A percentile compares a stretch with the other conserved stretches of the same genome.
These are phyloP conservation scores for Andrographis paniculata DNA, from an alignment of 305 asterid species.

Conservation along the genomic window DNA sequence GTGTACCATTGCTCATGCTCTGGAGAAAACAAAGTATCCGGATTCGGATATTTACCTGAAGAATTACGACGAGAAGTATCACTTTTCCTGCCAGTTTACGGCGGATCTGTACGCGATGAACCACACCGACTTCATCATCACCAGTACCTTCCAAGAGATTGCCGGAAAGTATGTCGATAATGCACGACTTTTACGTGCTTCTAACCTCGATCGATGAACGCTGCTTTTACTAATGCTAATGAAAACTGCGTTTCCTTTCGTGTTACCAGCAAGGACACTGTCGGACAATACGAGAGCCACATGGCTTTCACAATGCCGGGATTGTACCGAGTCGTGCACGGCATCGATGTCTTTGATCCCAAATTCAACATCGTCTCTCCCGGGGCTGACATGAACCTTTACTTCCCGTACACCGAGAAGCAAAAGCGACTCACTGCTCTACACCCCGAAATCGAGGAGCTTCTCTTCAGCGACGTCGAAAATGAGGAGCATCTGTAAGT, in stretches of 20 bases:
- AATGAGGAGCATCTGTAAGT: conserved; percentile 70
- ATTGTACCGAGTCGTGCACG: conserved; percentile 68
- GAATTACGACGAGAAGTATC: conserved; percentile 65
- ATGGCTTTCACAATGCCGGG: conserved; percentile 89
- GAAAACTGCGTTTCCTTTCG: neutral
- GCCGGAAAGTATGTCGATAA: conserved; percentile 70
- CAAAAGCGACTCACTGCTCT: conserved; percentile 51
- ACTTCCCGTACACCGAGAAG: conserved; percentile 57
- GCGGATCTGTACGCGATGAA: conserved; percentile 80
- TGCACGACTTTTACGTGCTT: too few species aligned
- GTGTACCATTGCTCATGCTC: conserved; percentile 79
- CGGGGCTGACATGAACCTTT: conserved; percentile 59
- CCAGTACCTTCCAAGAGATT: conserved; percentile 82
- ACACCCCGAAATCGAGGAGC: conserved; percentile 72
- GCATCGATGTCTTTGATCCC: conserved; percentile 67
- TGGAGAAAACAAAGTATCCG: conserved; percentile 80
- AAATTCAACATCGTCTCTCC: conserved; percentile 62
- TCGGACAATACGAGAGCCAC: too few species aligned
- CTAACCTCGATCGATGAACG: too few species aligned
- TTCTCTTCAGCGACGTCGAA: conserved; percentile 59
- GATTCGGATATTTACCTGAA: conserved; percentile 65
- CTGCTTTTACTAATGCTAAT: too few species aligned
- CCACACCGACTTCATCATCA: conserved; percentile 76
- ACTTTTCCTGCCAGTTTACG: conserved; percentile 57
- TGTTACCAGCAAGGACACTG: conserved; percentile 58